Evolutionary conservation across 306 rosid species (phyloP), one percentile per base, ranked within the genome.

Genomic region (Quercus mongolica): DNA sequence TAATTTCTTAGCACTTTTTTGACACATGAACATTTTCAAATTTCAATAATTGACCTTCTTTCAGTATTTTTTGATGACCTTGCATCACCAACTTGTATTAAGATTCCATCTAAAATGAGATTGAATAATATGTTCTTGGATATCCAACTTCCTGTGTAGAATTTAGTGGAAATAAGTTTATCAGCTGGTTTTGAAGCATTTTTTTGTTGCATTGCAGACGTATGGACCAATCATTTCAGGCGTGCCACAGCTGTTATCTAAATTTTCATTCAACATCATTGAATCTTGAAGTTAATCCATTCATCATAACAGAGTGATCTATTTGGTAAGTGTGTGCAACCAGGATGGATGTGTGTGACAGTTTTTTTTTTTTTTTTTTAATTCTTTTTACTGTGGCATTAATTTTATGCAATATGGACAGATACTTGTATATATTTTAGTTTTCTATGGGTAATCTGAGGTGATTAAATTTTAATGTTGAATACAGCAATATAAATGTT

Each of bases 141-240:
- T 33, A 28, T 28, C 41, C 41, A 63, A 6, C 67, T 63, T 26
- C 41, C 41, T n/a, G 7, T 26, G 2, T 63, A 15, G 69, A 49
- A 49, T 49, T 49, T 49, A 49, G 54, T 49, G 5, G 54, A 12
- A 49, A 15, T 15, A 63, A 26, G 30, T 31, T 31, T 63, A 26
- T 23, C 30, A 62, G 18, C 68, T 13, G 30, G 10, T 12, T 35
- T 35, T 67, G 72, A 68, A 18, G 38, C 4, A n/a, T 38, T 35
- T 71, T 11, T 21, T 44, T 71, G 52, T 80, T 79, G 77, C 61
- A 46, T 81, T 88, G 90, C 84, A 92, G 97, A 92, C 91, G 4
- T 95, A 92, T 65, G 99, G 99, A 73, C 87, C 84, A 7, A 64
- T 95, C 20, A 91, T 95, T 84, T 90, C 97, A 1, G 91, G 88